Percentiles rank a stretch among this genome's conserved stretches.
phyloP scores from a whole-genome alignment of 805 yeast genomes.

The Yarrowia keelungensis region DNA sequence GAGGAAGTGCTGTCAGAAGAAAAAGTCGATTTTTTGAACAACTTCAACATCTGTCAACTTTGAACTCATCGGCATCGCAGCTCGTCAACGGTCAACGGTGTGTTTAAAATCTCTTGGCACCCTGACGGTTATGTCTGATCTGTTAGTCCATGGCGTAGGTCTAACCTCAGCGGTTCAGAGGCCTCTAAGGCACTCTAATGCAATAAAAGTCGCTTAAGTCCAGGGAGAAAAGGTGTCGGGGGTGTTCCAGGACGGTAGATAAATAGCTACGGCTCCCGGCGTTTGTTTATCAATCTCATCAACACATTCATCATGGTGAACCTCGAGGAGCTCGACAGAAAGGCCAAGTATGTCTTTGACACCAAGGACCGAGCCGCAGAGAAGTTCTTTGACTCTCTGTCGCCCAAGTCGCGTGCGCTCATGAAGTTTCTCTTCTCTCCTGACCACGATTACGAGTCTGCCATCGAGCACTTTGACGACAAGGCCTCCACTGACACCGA shows the following conservation, averaged over 20 bases:
- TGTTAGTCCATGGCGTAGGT: not conserved
- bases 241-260: not conserved
- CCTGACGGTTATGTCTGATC: constrained; percentile 7
- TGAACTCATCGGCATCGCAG: too few relatives aligned
- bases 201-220: not conserved
- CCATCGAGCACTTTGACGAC: constrained; percentile 7
- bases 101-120: not conserved
- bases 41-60: too few relatives aligned
- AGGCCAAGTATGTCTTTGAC: constrained; percentile 32
- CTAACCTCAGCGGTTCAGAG: constrained; percentile 10
- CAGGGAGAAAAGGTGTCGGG: not conserved
- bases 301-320: not conserved
- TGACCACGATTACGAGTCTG: constrained; percentile 7
- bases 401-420: constrained; percentile 9
- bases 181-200: not conserved
- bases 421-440: constrained; percentile 28
- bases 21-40: too few relatives aligned
- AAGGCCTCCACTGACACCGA: not conserved
- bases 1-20: not conserved
- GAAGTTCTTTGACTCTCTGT: constrained; percentile 14
- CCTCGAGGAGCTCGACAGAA: constrained; percentile 24
- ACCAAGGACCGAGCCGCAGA: constrained; percentile 33
- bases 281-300: constrained; percentile 1
- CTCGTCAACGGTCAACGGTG: not conserved
- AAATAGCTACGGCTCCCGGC: not conserved